Percentiles rank a stretch among this genome's conserved stretches.
Evolutionary conservation across 164 flowering plant genomes (phyloP).

Genomic region (Sextonia rubra): DNA sequence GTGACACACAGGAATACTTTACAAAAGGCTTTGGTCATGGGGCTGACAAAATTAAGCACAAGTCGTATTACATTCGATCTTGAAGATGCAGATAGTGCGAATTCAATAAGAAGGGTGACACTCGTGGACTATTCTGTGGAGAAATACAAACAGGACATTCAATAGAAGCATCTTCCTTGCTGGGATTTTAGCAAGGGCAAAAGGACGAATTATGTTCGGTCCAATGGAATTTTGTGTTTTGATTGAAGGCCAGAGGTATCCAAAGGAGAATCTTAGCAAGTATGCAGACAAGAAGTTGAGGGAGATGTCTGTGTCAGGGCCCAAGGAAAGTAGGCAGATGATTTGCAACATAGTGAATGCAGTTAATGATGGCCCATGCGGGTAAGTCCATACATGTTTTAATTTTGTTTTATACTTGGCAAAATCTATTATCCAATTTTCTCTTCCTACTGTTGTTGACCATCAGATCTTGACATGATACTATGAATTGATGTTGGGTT

Average conservation of each 20-base stretch:
- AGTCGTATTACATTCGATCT: constrained; percentile 18
- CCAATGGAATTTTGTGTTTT: constrained; percentile 80
- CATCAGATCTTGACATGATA: too few species aligned
- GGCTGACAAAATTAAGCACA: constrained; percentile 31
- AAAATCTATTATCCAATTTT: too few species aligned
- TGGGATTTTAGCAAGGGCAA: constrained; percentile 50
- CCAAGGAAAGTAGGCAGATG: constrained; percentile 31
- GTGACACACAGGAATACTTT: constrained; percentile 59
- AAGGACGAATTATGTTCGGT: constrained; percentile 38
- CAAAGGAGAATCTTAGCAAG: constrained; percentile 41
- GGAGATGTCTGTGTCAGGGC: constrained; percentile 25
- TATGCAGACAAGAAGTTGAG: constrained; percentile 27
- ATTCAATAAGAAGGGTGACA: constrained; percentile 16
- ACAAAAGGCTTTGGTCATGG: constrained; percentile 52
- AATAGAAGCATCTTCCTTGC: constrained; percentile 47
- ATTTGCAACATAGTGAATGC: constrained; percentile 37
- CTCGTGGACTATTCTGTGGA: constrained; percentile 47
- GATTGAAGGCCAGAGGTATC: constrained; percentile 62
- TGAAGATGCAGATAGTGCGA: constrained; percentile 30
- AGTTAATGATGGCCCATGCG: constrained; percentile 48
- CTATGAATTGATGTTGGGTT: too few species aligned
- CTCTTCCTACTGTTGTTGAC: too few species aligned
- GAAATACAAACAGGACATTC: constrained; percentile 37
- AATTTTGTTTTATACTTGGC: background rate
- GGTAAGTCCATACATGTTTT: constrained; percentile 39